These are phyloP conservation scores for Artemisia tridentata DNA, from an alignment of 129 eudicot species.

Conservation along the genomic window DNA sequence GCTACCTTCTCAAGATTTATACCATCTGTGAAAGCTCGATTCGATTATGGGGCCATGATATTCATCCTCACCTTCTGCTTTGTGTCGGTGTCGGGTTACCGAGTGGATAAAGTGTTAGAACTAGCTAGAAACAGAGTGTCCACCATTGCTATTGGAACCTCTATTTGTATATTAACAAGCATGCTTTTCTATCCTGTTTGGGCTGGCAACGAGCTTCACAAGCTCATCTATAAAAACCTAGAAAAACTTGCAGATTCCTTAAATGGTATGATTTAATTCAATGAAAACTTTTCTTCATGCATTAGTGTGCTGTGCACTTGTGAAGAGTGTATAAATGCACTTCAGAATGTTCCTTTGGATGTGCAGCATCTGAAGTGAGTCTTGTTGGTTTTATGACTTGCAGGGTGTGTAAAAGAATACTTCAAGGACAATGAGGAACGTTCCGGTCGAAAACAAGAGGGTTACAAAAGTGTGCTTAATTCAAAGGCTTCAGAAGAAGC, in stretches of 20 bases:
- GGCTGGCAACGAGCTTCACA: slow-evolving; percentile 89
- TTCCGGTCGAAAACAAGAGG: slow-evolving; percentile 28
- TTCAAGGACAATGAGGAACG: slow-evolving; percentile 38
- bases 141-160: slow-evolving; percentile 74
- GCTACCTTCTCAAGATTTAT: slow-evolving; percentile 80
- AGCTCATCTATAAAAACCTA: slow-evolving; percentile 52
- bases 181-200: slow-evolving; percentile 77
- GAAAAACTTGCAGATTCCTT: slow-evolving; percentile 71
- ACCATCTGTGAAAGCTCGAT: slow-evolving; percentile 74
- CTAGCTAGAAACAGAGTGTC: slow-evolving; percentile 63
- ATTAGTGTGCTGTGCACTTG: background rate
- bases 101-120: slow-evolving; percentile 70
- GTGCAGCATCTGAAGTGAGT: background rate
- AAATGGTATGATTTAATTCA: slow-evolving; percentile 45
- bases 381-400: slow-evolving; percentile 19
- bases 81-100: slow-evolving; percentile 79
- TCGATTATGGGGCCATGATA: slow-evolving; percentile 81
- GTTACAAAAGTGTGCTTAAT: slow-evolving; percentile 69
- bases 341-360: background rate
- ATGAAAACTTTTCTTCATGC: background rate
- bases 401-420: slow-evolving; percentile 63
- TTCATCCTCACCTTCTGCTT: slow-evolving; percentile 89
- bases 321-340: slow-evolving; percentile 5
- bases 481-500: slow-evolving; percentile 72
- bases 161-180: slow-evolving; percentile 60